Conservation (phyloP, 192 early-diverging fungal genomes). For the Coemansia erecta region DNA sequence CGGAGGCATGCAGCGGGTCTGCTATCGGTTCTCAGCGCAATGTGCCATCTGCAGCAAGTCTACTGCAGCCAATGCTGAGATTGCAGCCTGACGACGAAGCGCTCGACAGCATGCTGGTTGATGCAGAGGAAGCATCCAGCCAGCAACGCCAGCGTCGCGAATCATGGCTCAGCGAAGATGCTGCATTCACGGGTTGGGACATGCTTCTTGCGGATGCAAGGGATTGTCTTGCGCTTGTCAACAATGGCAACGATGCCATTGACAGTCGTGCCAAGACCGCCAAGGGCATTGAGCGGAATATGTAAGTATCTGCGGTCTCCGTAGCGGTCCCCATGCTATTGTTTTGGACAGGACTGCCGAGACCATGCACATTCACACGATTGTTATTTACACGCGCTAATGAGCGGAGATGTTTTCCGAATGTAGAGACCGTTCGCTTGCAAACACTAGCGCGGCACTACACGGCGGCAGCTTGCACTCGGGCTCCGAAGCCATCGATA, state of each 20-base stretch:
- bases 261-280: constrained; percentile 8
- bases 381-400: background rate
- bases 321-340: background rate
- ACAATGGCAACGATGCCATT: constrained; percentile 2
- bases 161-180: constrained; percentile 20
- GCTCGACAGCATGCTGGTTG: background rate
- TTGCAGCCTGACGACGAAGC: constrained; percentile 2
- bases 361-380: background rate
- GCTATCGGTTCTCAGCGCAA: background rate
- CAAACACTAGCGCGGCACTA: constrained; percentile 27
- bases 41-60: background rate
- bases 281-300: constrained; percentile 19
- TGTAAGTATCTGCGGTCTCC: constrained; percentile 19
- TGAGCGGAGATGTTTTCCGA: background rate
- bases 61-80: background rate
- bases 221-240: background rate
- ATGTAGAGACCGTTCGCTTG: constrained; percentile 28
- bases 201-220: constrained; percentile 28
- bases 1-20: background rate
- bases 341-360: no score
- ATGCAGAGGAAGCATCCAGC: background rate
- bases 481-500: constrained; percentile 28
- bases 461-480: constrained; percentile 35
- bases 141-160: constrained; percentile 4
- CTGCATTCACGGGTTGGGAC: constrained; percentile 39